These are phyloP conservation scores for Chrysanthemum seticuspe DNA, from an alignment of 129 eudicot species.

Conservation along the genomic window DNA sequence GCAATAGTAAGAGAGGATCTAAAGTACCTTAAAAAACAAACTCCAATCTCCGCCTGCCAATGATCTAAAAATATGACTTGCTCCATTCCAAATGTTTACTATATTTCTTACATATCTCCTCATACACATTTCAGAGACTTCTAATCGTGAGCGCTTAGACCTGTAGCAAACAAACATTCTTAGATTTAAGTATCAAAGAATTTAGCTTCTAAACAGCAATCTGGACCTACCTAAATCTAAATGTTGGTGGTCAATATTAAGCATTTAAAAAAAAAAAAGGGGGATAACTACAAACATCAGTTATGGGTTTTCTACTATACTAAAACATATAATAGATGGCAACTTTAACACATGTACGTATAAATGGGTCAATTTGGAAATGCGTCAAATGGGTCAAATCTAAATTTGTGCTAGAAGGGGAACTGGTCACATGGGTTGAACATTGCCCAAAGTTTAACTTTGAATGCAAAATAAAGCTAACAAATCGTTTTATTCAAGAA, in stretches of 20 bases:
- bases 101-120: conserved; percentile 31
- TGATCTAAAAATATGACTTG: conserved; percentile 32
- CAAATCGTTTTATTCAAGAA: too few species aligned
- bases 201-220: background rate
- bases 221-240: background rate
- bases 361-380: too few species aligned
- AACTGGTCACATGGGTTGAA: too few species aligned
- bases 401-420: too few species aligned
- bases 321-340: too few species aligned
- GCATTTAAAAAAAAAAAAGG: too few species aligned
- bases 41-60: conserved; percentile 77
- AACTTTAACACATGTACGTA: too few species aligned
- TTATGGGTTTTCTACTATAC: background rate
- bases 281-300: background rate
- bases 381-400: too few species aligned
- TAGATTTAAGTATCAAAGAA: background rate
- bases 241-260: background rate
- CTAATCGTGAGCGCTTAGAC: conserved; percentile 29
- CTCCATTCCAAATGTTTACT: conserved; percentile 46
- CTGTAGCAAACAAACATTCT: conserved; percentile 12
- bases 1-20: conserved; percentile 2
- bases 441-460: too few species aligned
- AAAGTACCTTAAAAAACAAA: conserved; percentile 65
- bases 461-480: too few species aligned
- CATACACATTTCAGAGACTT: conserved; percentile 54